phyloP scores from a whole-genome alignment of 2,329 filamentous ascomycete genomes.

The Aspergillus ochraceoroseus region DNA sequence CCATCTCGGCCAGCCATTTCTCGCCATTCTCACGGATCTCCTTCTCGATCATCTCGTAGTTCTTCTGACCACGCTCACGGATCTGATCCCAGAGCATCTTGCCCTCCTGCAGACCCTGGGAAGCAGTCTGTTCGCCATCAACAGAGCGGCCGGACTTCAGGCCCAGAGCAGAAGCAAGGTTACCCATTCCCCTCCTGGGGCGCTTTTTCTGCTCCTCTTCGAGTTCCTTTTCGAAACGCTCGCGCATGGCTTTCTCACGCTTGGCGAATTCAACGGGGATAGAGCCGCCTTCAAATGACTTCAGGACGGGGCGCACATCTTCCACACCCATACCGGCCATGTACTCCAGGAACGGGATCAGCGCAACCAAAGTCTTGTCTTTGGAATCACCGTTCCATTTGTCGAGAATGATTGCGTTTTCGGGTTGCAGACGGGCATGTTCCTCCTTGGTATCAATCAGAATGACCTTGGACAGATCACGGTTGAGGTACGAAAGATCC shows the following conservation, averaged over 20 bases:
- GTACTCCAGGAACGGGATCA: conserved; percentile 97
- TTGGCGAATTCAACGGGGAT: conserved; percentile 87
- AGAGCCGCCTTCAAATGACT: conserved; percentile 81
- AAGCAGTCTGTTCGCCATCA: conserved; percentile 65
- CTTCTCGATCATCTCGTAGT: conserved; percentile 83
- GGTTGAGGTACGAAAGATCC: conserved; percentile 97
- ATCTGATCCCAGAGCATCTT: conserved; percentile 98
- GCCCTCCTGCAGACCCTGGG: conserved; percentile 77
- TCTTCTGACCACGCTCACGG: conserved; percentile 81
- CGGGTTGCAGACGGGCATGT: conserved; percentile 85
- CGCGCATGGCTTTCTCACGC: conserved; percentile 77
- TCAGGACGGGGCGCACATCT: conserved; percentile 80
- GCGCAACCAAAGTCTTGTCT: conserved; percentile 78
- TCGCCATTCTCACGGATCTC: conserved; percentile 91
- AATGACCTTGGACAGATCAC: conserved; percentile 90
- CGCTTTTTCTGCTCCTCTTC: conserved; percentile 62
- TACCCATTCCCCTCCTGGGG: conserved; percentile 58
- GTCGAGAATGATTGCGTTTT: conserved; percentile 87
- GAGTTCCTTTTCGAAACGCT: conserved; percentile 76
- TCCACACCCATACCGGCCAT: conserved; percentile 87
- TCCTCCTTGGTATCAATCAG: conserved; percentile 80
- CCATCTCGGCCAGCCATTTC: conserved; percentile 93
- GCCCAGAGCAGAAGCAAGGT: conserved; percentile 68
- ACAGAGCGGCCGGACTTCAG: conserved; percentile 61
- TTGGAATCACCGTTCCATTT: conserved; percentile 81